Evolutionary conservation across 2,329 filamentous ascomycete species (phyloP).

Genomic region (Xylaria hypoxylon): DNA sequence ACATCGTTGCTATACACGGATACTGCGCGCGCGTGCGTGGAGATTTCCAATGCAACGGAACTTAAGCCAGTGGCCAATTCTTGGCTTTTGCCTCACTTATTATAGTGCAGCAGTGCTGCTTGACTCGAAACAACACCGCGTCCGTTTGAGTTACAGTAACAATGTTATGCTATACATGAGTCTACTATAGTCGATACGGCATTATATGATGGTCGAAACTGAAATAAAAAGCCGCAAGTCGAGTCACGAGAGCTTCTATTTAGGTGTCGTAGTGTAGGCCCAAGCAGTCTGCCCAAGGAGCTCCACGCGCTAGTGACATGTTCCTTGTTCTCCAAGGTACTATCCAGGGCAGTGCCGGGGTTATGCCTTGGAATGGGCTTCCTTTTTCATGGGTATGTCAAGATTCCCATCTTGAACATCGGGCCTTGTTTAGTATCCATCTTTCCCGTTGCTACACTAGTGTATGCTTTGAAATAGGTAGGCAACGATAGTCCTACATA

Average conservation of each 20-base stretch:
- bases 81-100: background rate
- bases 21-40: conserved; percentile 5
- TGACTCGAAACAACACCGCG: conserved; percentile 13
- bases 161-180: no score
- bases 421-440: conserved; percentile 5
- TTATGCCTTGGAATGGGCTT: conserved; percentile 33
- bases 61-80: background rate
- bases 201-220: background rate
- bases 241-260: no score
- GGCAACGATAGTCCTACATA: background rate
- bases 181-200: background rate
- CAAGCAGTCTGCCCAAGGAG: background rate
- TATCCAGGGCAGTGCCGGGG: conserved; percentile 11
- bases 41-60: conserved; percentile 19
- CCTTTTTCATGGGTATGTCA: conserved; percentile 29
- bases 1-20: conserved; percentile 7
- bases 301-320: background rate
- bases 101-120: no score
- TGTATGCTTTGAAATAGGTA: background rate
- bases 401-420: conserved; percentile 33
- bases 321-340: background rate
- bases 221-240: background rate
- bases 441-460: conserved; percentile 14
- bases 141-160: no score
- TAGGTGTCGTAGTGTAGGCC: no score